A percentile compares a stretch with the other conserved stretches of the same genome.
These are phyloP conservation scores for Dichotomocladium elegans DNA, from an alignment of 371 early-diverging fungal genomes.

Conservation along the genomic window DNA sequence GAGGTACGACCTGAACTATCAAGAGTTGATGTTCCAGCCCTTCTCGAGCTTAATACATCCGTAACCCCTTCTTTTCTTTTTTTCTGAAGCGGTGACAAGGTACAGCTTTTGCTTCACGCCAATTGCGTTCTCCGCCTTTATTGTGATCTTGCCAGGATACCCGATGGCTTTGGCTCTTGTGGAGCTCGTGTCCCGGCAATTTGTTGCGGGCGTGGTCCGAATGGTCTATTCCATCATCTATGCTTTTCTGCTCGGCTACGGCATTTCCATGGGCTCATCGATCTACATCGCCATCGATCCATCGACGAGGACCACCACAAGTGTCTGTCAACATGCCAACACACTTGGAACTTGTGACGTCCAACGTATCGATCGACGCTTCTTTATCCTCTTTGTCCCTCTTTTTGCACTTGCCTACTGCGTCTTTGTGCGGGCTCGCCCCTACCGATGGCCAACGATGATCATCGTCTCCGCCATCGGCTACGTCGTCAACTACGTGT, in stretches of 20 bases:
- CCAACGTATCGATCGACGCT: conserved; percentile 20
- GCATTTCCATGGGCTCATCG: conserved; percentile 69
- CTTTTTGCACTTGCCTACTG: conserved; percentile 43
- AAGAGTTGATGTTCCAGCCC: too few species aligned
- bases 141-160: conserved; percentile 71
- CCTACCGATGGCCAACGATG: conserved; percentile 36
- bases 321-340: conserved; percentile 12
- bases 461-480: conserved; percentile 31
- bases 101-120: conserved; percentile 46
- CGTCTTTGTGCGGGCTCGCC: conserved; percentile 37
- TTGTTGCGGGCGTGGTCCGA: conserved; percentile 84
- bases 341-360: conserved; percentile 21
- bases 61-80: conserved; percentile 2
- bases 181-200: conserved; percentile 80
- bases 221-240: conserved; percentile 77
- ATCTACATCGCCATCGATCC: conserved; percentile 37
- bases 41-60: too few species aligned
- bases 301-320: conserved; percentile 6
- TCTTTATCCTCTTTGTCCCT: conserved; percentile 33
- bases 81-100: conserved; percentile 20
- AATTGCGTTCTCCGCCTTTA: conserved; percentile 46
- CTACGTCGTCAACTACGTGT: conserved; percentile 30
- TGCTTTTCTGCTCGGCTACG: conserved; percentile 76
- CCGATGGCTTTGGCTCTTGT: conserved; percentile 73
- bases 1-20: conserved; percentile 22